phyloP scores from a whole-genome alignment of 495 filamentous ascomycete genomes.

The Aspergillus campestris region DNA sequence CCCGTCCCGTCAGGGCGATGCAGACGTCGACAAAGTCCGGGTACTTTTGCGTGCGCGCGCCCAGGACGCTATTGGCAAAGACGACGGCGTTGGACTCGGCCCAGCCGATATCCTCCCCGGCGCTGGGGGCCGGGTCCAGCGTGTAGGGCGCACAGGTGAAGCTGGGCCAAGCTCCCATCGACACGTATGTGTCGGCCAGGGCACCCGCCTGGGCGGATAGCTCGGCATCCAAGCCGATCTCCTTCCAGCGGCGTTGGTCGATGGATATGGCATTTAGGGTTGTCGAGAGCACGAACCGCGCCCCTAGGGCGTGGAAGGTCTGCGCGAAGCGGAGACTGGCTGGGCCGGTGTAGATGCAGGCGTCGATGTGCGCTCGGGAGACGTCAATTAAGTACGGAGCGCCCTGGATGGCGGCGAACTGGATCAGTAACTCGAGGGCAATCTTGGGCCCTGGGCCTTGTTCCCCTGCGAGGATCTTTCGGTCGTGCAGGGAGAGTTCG shows the following conservation, averaged over 20 bases:
- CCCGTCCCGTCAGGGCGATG: slow-evolving; percentile 23
- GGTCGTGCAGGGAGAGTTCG: slow-evolving; percentile 6
- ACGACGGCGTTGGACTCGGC: slow-evolving; percentile 28
- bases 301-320: slow-evolving; percentile 13
- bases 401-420: slow-evolving; percentile 12
- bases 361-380: slow-evolving; percentile 23
- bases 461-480: slow-evolving; percentile 11
- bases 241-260: slow-evolving; percentile 18
- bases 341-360: slow-evolving; percentile 27
- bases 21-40: slow-evolving; percentile 26
- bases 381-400: slow-evolving; percentile 15
- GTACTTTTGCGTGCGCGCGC: slow-evolving; percentile 24
- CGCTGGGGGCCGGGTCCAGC: slow-evolving; percentile 14
- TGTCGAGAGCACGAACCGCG: slow-evolving; percentile 17
- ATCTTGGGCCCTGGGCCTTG: slow-evolving; percentile 15
- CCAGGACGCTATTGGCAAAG: slow-evolving; percentile 25
- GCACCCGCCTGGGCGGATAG: slow-evolving; percentile 10
- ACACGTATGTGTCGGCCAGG: slow-evolving; percentile 16
- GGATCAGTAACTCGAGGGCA: slow-evolving; percentile 19
- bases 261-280: slow-evolving; percentile 28
- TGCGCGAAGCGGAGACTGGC: slow-evolving; percentile 17
- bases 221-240: slow-evolving; percentile 12
- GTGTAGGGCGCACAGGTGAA: slow-evolving; percentile 29
- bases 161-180: slow-evolving; percentile 22
- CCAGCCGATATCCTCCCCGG: slow-evolving; percentile 20